Conservation (phyloP, 2,329 filamentous ascomycete genomes). For the Cladophialophora chaetospira region DNA sequence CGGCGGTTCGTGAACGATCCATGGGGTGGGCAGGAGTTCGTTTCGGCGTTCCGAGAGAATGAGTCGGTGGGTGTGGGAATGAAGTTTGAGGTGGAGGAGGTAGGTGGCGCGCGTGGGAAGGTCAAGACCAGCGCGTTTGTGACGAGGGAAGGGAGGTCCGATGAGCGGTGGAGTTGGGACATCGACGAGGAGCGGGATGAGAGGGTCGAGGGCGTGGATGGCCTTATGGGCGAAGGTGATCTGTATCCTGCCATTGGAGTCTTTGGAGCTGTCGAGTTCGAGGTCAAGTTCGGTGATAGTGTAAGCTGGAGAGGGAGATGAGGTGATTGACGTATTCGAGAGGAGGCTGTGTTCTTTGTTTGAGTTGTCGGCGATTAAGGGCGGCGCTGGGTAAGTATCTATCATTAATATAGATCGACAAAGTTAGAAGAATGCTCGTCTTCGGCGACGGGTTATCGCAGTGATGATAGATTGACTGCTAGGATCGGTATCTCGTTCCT, state of each 20-base stretch:
- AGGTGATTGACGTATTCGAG: neutral
- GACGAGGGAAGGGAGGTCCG: constrained; percentile 57
- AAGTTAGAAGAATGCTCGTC: too few species aligned
- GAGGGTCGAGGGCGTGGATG: constrained; percentile 57
- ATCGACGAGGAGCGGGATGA: constrained; percentile 61
- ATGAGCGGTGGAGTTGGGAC: constrained; percentile 54
- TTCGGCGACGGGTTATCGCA: too few species aligned
- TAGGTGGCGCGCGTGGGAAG: constrained; percentile 27
- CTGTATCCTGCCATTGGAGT: constrained; percentile 62
- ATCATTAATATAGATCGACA: too few species aligned
- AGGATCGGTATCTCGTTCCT: too few species aligned
- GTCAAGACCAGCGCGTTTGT: constrained; percentile 53
- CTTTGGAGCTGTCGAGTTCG: constrained; percentile 64
- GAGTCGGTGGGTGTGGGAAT: constrained; percentile 64
- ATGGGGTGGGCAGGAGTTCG: constrained; percentile 62
- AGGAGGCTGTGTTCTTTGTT: too few species aligned
- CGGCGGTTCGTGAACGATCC: constrained; percentile 64
- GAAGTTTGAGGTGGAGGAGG: constrained; percentile 46
- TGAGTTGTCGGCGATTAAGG: too few species aligned
- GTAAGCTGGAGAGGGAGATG: constrained; percentile 4
- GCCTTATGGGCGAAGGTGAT: constrained; percentile 69
- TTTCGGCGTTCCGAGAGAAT: constrained; percentile 52
- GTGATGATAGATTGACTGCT: too few species aligned
- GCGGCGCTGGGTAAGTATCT: too few species aligned
- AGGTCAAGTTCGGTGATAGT: constrained; percentile 53